Evolutionary conservation across 345 rosid species (phyloP).

Genomic region (Carallia pectinifolia): DNA sequence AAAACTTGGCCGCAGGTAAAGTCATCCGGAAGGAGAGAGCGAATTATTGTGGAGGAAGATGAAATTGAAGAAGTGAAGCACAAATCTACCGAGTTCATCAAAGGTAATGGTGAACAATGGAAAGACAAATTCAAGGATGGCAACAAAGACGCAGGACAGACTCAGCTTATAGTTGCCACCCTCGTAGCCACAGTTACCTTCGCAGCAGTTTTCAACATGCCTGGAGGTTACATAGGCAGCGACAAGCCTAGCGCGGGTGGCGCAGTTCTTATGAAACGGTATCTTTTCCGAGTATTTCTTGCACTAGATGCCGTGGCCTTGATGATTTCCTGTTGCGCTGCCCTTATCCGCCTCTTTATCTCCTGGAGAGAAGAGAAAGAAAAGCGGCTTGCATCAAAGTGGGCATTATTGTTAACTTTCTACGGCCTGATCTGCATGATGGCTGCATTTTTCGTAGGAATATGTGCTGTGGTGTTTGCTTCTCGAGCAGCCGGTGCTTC

Average conservation of each 20-base stretch:
- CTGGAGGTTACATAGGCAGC: slow-evolving; percentile 2
- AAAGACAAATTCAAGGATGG: neutral
- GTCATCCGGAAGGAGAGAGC: neutral
- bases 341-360: neutral
- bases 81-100: too few species aligned
- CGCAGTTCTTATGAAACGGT: slow-evolving; percentile 1
- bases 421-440: neutral
- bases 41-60: neutral
- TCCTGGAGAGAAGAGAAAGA: too few species aligned
- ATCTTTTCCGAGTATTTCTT: slow-evolving; percentile 6
- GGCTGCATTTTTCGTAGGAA: slow-evolving; percentile 4
- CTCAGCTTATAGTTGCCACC: slow-evolving; percentile 14
- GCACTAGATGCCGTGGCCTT: slow-evolving; percentile 8
- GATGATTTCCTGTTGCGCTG: neutral
- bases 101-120: neutral
- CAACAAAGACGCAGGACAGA: neutral
- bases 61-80: neutral
- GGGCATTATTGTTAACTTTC: neutral
- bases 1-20: neutral
- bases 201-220: slow-evolving; percentile 15
- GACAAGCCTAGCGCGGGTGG: neutral
- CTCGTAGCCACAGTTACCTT: slow-evolving; percentile 10
- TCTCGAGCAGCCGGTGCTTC: neutral
- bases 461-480: neutral
- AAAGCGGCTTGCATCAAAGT: too few species aligned